Evolutionary conservation across 164 flowering plant genomes (phyloP).

Genomic region (Chloranthus sessilifolius): DNA sequence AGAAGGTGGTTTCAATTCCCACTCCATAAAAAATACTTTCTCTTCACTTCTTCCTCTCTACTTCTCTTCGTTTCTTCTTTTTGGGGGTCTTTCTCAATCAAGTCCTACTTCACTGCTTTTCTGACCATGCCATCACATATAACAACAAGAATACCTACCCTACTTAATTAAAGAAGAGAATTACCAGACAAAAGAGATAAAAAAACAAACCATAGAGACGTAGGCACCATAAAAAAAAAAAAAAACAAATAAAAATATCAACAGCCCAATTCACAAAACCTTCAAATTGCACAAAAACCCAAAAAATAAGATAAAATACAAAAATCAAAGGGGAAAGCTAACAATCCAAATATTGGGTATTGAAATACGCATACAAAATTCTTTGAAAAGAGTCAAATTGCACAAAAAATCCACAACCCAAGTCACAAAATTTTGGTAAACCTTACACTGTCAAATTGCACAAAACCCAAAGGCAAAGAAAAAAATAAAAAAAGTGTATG

Average conservation of each 20-base stretch:
- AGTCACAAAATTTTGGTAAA: no score
- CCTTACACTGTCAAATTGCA: not conserved
- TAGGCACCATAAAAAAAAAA: no score
- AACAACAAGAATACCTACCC: not conserved
- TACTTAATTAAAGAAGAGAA: slow-evolving; percentile 3
- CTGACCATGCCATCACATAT: slow-evolving; percentile 9
- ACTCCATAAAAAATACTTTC: slow-evolving; percentile 38
- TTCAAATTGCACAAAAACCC: not conserved
- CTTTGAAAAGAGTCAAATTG: not conserved
- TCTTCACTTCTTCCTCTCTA: not conserved
- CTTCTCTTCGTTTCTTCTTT: slow-evolving; percentile 3
- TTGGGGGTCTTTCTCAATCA: not conserved
- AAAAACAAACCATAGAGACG: slow-evolving; percentile 11
- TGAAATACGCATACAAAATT: no score
- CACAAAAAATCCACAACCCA: no score
- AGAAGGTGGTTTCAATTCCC: slow-evolving; percentile 47
- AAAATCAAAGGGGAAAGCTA: no score
- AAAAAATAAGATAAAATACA: not conserved
- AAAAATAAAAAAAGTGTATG: slow-evolving; percentile 6
- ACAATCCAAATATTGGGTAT: no score
- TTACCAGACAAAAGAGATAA: slow-evolving; percentile 8
- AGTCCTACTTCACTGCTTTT: slow-evolving; percentile 6
- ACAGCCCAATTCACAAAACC: not conserved
- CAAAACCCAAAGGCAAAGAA: slow-evolving; percentile 9
- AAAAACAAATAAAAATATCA: not conserved